Evolutionary conservation across 2,329 filamentous ascomycete species (phyloP), one percentile per base, ranked within the genome.

Genomic region (Fusarium humuli): DNA sequence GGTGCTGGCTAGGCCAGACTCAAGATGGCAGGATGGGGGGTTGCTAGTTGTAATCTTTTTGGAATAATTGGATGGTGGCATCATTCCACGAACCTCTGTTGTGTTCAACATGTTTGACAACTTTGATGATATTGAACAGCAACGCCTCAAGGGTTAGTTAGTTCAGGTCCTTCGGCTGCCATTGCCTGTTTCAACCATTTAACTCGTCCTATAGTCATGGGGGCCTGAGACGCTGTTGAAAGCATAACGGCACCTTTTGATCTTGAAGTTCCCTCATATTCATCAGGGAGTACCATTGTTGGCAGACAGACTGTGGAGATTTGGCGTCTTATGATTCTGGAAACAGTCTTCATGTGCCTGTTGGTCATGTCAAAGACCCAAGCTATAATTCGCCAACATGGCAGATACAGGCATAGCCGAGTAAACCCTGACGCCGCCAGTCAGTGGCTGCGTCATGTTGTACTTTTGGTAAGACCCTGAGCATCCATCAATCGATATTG

Each of bases 391-490:
- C 30, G 57, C 45, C 40, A 41, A 54, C 42, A 42, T 49, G 49
- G 46, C 57, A 32, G 42, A 32, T 32, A 53, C 57, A 27, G 25
- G 49, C 25, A 32, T 30, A 59, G 45, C 65, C 55, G 52, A 46
- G 29, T 23, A 54, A 70, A 70, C 63, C 46, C 49, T 57, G 32
- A 41, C 50, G 40, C 54, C 44, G 50, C 37, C 44, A 56, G 47
- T 23, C 23, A 23, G 61, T 60, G 61, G 61, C 62, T 53, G 46
- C 34, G 34, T 34, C 18, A 18, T 32, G 53, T 53, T 49, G 40
- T 41, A 53, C 45, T 29, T 46, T n/a, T n/a, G 41, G 30, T 45
- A 14, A 57, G 41, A 52, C 56, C 25, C 64, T 66, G 32, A 52
- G 20, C 32, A 23, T 49, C 20, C 16, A 22, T 54, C 42, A 29